Conservation (phyloP, 2,329 filamentous ascomycete genomes). For the Byssochlamys sp. region DNA sequence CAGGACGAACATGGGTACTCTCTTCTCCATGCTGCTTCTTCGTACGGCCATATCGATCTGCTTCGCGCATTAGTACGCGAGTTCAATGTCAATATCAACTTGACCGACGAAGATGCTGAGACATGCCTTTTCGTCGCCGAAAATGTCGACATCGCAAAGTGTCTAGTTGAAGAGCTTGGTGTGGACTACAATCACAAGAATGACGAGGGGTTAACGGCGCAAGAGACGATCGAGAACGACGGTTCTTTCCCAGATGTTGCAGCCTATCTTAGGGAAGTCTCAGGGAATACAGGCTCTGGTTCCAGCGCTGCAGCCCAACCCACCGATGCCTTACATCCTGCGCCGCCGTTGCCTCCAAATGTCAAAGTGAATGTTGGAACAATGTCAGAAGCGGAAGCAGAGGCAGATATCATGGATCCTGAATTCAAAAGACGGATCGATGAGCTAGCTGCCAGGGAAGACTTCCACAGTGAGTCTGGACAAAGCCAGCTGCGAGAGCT, state of each 20-base stretch:
- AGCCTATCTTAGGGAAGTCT: conserved; percentile 52
- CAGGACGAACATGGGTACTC: conserved; percentile 93
- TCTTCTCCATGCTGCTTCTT: conserved; percentile 81
- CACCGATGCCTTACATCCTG: conserved; percentile 31
- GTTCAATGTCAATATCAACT: conserved; percentile 67
- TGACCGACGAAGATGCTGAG: conserved; percentile 83
- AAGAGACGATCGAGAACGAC: conserved; percentile 69
- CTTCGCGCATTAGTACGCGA: conserved; percentile 65
- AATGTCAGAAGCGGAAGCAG: conserved; percentile 49
- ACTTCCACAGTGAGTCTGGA: conserved; percentile 71
- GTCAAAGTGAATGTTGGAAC: conserved; percentile 69
- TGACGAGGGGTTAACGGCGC: conserved; percentile 66
- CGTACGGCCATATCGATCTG: conserved; percentile 78
- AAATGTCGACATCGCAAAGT: conserved; percentile 64
- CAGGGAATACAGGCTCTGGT: conserved; percentile 16
- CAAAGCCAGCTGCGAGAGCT: conserved; percentile 70
- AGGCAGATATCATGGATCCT: conserved; percentile 61
- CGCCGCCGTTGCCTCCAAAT: conserved; percentile 62
- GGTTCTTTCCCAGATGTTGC: conserved; percentile 68
- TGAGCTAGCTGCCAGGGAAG: conserved; percentile 69
- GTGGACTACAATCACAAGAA: conserved; percentile 59
- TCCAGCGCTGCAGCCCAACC: conserved; percentile 15
- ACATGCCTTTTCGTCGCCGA: conserved; percentile 93
- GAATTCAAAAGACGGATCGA: conserved; percentile 81
- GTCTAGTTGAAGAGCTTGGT: conserved; percentile 72